A percentile compares a stretch with the other conserved stretches of the same genome.
Conservation (phyloP, 208 protist species). For the Trypanosoma platydactyli region DNA sequence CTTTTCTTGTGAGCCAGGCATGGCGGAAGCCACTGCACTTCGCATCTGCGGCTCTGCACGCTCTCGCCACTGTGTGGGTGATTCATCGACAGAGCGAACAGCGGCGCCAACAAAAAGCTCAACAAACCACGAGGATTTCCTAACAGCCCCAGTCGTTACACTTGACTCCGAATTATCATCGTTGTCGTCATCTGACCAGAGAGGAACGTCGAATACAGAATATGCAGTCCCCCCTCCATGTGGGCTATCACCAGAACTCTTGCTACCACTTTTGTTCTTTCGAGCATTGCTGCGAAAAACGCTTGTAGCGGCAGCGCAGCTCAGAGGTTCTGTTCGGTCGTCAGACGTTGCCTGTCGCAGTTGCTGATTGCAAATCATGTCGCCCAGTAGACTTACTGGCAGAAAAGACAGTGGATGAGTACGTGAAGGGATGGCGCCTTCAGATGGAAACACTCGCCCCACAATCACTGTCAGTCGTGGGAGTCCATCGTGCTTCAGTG, state of each 20-base stretch:
- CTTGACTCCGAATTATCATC: background rate
- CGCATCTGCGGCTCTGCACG: background rate
- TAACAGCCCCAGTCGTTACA: too few relatives aligned
- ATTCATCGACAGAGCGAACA: slow-evolving; percentile 1
- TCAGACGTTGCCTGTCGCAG: background rate
- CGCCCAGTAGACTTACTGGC: slow-evolving; percentile 3
- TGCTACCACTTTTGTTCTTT: background rate
- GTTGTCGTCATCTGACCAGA: background rate
- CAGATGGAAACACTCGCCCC: background rate
- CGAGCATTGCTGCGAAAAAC: background rate
- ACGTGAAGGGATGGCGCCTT: background rate
- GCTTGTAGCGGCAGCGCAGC: background rate
- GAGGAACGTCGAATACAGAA: slow-evolving; percentile 5
- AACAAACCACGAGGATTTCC: background rate
- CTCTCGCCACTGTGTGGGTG: background rate
- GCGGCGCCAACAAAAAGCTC: background rate
- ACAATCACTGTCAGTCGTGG: background rate
- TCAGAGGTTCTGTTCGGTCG: background rate
- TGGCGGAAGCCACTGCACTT: background rate
- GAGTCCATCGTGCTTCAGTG: background rate
- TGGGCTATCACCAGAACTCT: too few relatives aligned
- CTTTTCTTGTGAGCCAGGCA: background rate
- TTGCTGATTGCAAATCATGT: slow-evolving; percentile 1
- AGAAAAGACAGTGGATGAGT: background rate
- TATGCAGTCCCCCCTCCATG: background rate